Evolutionary conservation across 495 filamentous ascomycete species (phyloP).

Genomic region (Hypoxylon rickii): DNA sequence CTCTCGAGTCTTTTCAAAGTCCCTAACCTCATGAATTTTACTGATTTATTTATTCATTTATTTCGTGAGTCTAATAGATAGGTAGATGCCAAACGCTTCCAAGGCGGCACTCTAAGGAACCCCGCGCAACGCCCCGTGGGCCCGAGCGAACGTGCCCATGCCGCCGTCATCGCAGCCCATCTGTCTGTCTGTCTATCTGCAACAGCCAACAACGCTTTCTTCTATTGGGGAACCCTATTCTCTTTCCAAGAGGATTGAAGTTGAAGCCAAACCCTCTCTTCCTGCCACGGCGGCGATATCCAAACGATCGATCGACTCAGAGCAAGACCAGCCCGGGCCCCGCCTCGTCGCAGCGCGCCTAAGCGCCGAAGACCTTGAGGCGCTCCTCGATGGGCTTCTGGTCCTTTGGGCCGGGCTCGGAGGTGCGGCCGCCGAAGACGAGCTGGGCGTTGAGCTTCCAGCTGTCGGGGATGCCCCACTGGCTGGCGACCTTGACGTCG

Average conservation of each 20-base stretch:
- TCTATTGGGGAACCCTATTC: too few relatives aligned
- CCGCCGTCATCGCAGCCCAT: too few relatives aligned
- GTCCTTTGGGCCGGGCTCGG: slow-evolving; percentile 57
- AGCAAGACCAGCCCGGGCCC: too few relatives aligned
- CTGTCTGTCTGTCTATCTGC: too few relatives aligned
- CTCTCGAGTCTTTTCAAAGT: background rate
- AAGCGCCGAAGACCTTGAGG: slow-evolving; percentile 53
- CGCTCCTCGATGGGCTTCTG: slow-evolving; percentile 60
- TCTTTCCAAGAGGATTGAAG: too few relatives aligned
- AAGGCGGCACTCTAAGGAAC: slow-evolving; percentile 17
- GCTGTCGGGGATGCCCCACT: slow-evolving; percentile 61
- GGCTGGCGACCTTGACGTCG: slow-evolving; percentile 57
- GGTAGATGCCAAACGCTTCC: slow-evolving; percentile 24
- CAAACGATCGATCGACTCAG: too few relatives aligned
- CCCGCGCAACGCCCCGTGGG: background rate
- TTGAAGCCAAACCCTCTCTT: too few relatives aligned
- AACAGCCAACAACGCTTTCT: too few relatives aligned
- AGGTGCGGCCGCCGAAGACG: slow-evolving; percentile 62
- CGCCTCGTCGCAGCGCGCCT: too few relatives aligned
- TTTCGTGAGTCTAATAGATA: slow-evolving; percentile 15
- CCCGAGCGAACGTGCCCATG: too few relatives aligned
- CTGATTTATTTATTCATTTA: slow-evolving; percentile 20
- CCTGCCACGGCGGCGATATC: too few relatives aligned
- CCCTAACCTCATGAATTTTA: background rate
- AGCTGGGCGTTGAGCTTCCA: slow-evolving; percentile 68